Conservation (phyloP, 306 rosid genomes). For the Styphnolobium japonicum region DNA sequence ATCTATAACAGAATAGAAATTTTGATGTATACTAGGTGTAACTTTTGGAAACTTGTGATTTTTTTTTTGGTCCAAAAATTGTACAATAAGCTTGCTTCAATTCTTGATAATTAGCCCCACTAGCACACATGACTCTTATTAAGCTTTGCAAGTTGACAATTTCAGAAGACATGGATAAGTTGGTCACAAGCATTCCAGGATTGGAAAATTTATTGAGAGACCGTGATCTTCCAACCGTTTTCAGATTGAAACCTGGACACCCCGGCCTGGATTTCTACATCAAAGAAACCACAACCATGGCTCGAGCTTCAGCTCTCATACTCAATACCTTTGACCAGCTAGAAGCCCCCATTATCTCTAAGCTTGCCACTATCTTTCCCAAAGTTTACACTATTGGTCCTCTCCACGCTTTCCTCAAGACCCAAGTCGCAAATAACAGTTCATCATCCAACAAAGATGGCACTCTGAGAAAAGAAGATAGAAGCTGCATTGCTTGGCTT, state of each 20-base stretch:
- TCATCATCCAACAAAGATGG: background rate
- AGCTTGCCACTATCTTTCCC: slow-evolving; percentile 14
- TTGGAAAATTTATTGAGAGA: slow-evolving; percentile 6
- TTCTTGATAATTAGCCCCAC: background rate
- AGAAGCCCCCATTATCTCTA: slow-evolving; percentile 17
- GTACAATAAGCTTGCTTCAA: background rate
- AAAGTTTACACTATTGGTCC: slow-evolving; percentile 21
- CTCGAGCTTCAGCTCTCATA: slow-evolving; percentile 9
- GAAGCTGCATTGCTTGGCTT: slow-evolving; percentile 28
- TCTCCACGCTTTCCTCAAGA: background rate
- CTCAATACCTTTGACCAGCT: slow-evolving; percentile 23
- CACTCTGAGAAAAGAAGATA: background rate
- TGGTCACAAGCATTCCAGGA: slow-evolving; percentile 11
- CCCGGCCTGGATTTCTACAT: background rate
- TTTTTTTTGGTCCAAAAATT: too few relatives aligned
- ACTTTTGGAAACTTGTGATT: too few relatives aligned
- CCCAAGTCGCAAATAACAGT: background rate
- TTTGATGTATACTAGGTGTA: too few relatives aligned
- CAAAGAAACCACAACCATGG: slow-evolving; percentile 8
- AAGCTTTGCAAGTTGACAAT: background rate
- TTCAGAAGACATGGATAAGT: slow-evolving; percentile 3
- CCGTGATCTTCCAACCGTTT: background rate
- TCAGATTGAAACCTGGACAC: background rate
- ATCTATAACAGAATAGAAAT: too few relatives aligned
- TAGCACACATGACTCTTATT: background rate